Evolutionary conservation across 208 protist genomes (phyloP).

Genomic region (Leishmania turanica): DNA sequence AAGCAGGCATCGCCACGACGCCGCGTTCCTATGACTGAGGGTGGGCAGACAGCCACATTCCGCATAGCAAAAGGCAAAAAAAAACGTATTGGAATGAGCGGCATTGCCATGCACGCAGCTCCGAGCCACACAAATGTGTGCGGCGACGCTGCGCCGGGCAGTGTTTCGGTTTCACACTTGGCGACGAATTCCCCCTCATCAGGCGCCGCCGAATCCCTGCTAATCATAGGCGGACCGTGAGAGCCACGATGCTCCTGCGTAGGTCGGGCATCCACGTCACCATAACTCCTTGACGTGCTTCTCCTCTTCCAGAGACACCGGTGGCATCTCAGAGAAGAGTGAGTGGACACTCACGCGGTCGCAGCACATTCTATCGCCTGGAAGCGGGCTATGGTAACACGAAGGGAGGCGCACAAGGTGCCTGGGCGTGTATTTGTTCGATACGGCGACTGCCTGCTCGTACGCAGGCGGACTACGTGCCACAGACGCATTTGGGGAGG

Average conservation of each 20-base stretch:
- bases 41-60: neutral
- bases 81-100: neutral
- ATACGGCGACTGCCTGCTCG: neutral
- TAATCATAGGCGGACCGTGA: too few species aligned
- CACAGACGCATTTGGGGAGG: neutral
- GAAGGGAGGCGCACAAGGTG: neutral
- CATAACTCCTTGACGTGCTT: slow-evolving; percentile 28
- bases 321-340: neutral
- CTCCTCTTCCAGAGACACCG: slow-evolving; percentile 22
- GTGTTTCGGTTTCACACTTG: neutral
- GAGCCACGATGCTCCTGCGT: neutral
- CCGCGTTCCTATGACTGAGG: neutral
- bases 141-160: neutral
- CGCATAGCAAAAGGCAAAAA: neutral
- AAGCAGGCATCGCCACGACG: neutral
- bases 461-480: slow-evolving; percentile 1
- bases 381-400: slow-evolving; percentile 10
- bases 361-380: slow-evolving; percentile 2
- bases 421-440: neutral
- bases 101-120: neutral
- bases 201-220: neutral
- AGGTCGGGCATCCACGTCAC: neutral
- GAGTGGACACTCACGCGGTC: neutral
- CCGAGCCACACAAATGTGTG: neutral
- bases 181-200: neutral